Evolutionary conservation across 305 asterid species (phyloP), one percentile per base, ranked within the genome.

Genomic region (Fraxinus angustifolia): DNA sequence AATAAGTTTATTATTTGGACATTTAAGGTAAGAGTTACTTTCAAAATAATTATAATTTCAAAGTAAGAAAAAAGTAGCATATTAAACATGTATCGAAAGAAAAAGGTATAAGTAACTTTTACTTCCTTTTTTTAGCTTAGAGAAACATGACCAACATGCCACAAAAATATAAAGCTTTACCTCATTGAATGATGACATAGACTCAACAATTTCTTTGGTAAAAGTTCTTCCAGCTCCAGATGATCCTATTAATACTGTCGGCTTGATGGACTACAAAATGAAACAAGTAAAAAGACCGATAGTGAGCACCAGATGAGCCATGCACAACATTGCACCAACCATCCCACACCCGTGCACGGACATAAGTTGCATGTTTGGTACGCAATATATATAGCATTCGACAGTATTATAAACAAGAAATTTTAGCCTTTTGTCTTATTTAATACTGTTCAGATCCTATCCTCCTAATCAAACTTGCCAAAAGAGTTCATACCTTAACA

Each of bases 221-320:
- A 89, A 89, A 11, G 90, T 86, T 84, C 84, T 88, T 79, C 92
- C 92, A 67, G 86, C 89, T 80, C 92, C 92, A 4, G 92, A 88
- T 48, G 92, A 86, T 73, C 92, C 92, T 40, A 89, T 88, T 83
- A 89, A 84, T 60, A 89, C 90, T 3, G 92, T 86, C 62, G 92
- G 92, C 82, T 88, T 89, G 83, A 88, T 86, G 45, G 88, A 80
- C 92, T 89, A 83, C 70, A 21, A 75, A 77, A 38, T 30, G 5
- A 77, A 80, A 79, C 76, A 58, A 58, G 65, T 17, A 56, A 56
- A 58, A 21, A 58, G 30, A 58, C 31, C 16, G 4, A 58, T 58
- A 33, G 75, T 17, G 58, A 35, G 65, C 26, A 21, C 70, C 1
- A 58, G 30, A 58, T 56, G 65, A 56, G 26, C 11, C 65, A 56